These are phyloP conservation scores for Sphaerosporella brunnea DNA, from an alignment of 495 filamentous ascomycete species.

Conservation along the genomic window DNA sequence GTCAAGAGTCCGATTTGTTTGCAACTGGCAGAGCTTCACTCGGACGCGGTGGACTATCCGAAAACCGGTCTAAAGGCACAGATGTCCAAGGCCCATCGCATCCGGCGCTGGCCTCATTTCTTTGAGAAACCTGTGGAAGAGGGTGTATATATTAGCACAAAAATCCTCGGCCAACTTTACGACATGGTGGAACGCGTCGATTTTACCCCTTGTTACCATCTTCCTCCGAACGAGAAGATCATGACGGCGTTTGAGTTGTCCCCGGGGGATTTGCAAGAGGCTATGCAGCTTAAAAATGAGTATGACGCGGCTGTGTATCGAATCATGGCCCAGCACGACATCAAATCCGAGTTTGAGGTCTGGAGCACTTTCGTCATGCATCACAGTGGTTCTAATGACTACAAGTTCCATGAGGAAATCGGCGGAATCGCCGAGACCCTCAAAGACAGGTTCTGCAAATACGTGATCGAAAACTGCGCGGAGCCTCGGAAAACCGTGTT, in stretches of 20 bases:
- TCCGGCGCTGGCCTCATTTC: constrained; percentile 63
- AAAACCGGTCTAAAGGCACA: constrained; percentile 68
- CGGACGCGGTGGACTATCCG: constrained; percentile 78
- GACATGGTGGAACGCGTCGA: constrained; percentile 49
- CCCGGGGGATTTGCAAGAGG: constrained; percentile 37
- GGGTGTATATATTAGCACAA: constrained; percentile 42
- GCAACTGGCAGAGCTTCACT: constrained; percentile 65
- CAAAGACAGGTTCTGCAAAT: constrained; percentile 45
- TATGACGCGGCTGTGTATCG: constrained; percentile 65
- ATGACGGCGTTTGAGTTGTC: constrained; percentile 42
- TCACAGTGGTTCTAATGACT: constrained; percentile 51
- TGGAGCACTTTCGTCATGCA: constrained; percentile 69
- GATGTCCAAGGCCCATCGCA: constrained; percentile 43
- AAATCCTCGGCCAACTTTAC: constrained; percentile 68
- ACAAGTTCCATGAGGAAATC: constrained; percentile 73
- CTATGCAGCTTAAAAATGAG: constrained; percentile 47
- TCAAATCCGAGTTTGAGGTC: constrained; percentile 78
- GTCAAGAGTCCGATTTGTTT: constrained; percentile 51
- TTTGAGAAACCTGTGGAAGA: constrained; percentile 56
- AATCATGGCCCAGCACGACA: constrained; percentile 72
- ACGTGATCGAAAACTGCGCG: constrained; percentile 34
- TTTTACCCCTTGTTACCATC: constrained; percentile 50
- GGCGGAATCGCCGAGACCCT: constrained; percentile 44
- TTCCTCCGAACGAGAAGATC: constrained; percentile 62
- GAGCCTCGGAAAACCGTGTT: constrained; percentile 28